These are phyloP conservation scores for Fusarium phyllophilum DNA, from an alignment of 2,329 filamentous ascomycete species.

Conservation along the genomic window DNA sequence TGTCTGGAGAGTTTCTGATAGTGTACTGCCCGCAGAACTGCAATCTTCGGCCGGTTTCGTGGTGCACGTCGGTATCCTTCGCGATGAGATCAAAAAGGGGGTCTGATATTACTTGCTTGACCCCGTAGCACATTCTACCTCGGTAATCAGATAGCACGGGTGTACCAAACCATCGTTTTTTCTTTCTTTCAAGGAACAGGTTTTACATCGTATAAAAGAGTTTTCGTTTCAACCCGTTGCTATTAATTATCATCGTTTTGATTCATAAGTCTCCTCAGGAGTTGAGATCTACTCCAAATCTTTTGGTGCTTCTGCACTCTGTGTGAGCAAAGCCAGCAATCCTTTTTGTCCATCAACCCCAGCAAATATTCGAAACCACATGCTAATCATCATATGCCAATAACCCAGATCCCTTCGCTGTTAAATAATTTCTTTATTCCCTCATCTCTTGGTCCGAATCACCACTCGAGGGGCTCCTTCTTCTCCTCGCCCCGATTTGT, in stretches of 20 bases:
- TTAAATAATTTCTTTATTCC: slow-evolving; percentile 29
- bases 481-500: slow-evolving; percentile 89
- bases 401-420: slow-evolving; percentile 37
- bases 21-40: slow-evolving; percentile 67
- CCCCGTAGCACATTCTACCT: not conserved
- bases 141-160: not conserved
- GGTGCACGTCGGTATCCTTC: slow-evolving; percentile 79
- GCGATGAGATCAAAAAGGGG: slow-evolving; percentile 32
- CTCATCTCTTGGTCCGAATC: slow-evolving; percentile 41
- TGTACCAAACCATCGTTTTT: not conserved
- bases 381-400: slow-evolving; percentile 38
- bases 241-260: slow-evolving; percentile 18
- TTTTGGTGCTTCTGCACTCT: slow-evolving; percentile 27
- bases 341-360: slow-evolving; percentile 21
- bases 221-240: slow-evolving; percentile 11
- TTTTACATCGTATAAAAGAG: slow-evolving; percentile 2
- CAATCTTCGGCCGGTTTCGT: slow-evolving; percentile 78
- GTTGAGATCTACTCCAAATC: slow-evolving; percentile 15
- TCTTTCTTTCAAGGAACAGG: not conserved
- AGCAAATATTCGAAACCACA: slow-evolving; percentile 23
- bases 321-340: slow-evolving; percentile 16
- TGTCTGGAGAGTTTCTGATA: slow-evolving; percentile 80
- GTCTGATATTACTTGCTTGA: not conserved
- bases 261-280: slow-evolving; percentile 25
- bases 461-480: slow-evolving; percentile 92